A percentile compares a stretch with the other conserved stretches of the same genome.
These are phyloP conservation scores for Rhizophagus prolifer DNA, from an alignment of 192 early-diverging fungal species.

Conservation along the genomic window DNA sequence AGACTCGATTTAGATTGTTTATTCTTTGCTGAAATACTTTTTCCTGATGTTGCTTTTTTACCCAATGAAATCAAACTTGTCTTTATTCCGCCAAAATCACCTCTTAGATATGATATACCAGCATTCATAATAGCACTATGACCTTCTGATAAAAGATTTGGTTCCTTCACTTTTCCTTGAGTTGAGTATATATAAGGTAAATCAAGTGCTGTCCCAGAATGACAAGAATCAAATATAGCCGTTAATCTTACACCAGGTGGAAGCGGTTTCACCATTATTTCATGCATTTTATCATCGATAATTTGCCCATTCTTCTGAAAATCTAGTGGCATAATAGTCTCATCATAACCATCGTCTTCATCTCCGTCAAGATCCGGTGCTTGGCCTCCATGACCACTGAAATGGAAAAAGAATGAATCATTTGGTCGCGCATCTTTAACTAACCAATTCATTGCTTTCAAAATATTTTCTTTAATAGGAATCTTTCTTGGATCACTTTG, in stretches of 20 bases:
- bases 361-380: constrained; percentile 61
- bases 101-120: constrained; percentile 49
- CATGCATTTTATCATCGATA: constrained; percentile 75
- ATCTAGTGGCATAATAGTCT: constrained; percentile 73
- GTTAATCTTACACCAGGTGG: constrained; percentile 65
- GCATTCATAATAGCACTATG: constrained; percentile 45
- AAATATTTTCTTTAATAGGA: constrained; percentile 75
- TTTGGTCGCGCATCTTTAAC: constrained; percentile 70
- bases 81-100: constrained; percentile 44
- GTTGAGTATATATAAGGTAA: constrained; percentile 78
- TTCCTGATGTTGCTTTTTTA: constrained; percentile 43
- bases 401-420: constrained; percentile 85
- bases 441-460: constrained; percentile 76
- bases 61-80: constrained; percentile 47
- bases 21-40: constrained; percentile 27
- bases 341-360: constrained; percentile 78
- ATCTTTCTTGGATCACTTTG: constrained; percentile 60
- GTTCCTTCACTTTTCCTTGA: constrained; percentile 55
- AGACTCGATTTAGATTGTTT: constrained; percentile 43
- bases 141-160: constrained; percentile 46
- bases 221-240: constrained; percentile 83
- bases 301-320: constrained; percentile 58
- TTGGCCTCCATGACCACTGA: constrained; percentile 75
- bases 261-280: constrained; percentile 69
- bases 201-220: constrained; percentile 80